Base-by-base conservation (phyloP, 352 stramenopile species). In the Pythium grandisporangium region DNA sequence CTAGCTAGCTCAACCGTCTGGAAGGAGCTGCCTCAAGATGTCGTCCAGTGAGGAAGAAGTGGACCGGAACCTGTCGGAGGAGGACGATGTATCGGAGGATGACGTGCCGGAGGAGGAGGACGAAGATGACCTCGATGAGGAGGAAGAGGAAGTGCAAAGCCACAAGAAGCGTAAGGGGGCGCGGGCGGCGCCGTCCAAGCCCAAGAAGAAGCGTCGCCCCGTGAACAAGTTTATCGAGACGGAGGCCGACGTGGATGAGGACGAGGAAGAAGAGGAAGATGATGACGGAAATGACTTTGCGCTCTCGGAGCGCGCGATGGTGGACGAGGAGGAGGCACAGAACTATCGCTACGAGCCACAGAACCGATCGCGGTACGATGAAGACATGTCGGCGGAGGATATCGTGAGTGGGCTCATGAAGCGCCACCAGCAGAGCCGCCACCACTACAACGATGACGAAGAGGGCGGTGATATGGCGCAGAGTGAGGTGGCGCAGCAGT, bases 171-270 rank as follows among this genome's bases (percentile, higher is more conserved):
- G 75, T 49, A 90, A 92, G 38, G 56, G 62, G 53, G 37, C 39
- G 20, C 33, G 48, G 22, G 70, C 78, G 35, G 57, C 51, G 35
- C 87, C 86, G 51, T 54, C 63, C 34, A 91, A 91, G 51, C 70
- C 72, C 33, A 92, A 92, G 66, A 93, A 93, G 51, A 71, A 73
- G 35, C 76, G 77, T 42, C 86, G 33, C 67, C 69, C 53, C 32
- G 68, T 91, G 22, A 92, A 89, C 68, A 93, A 87, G 55, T 93
- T 93, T 54, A 93, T 93, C 37, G 81, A 93, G 41, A 78, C 92
- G 37, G 80, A 92, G 40, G 81, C 81, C 29, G 81, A 93, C 39
- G 81, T 92, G 20, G 81, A 91, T 30, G 81, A 91, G 29, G 81
- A 93, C 30, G 81, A 93, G 26, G 78, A 89, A 10, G 78, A 92